A percentile compares a stretch with the other conserved stretches of the same genome.
Conservation (phyloP, 352 stramenopile genomes). For the Halophytophthora polymorphica region DNA sequence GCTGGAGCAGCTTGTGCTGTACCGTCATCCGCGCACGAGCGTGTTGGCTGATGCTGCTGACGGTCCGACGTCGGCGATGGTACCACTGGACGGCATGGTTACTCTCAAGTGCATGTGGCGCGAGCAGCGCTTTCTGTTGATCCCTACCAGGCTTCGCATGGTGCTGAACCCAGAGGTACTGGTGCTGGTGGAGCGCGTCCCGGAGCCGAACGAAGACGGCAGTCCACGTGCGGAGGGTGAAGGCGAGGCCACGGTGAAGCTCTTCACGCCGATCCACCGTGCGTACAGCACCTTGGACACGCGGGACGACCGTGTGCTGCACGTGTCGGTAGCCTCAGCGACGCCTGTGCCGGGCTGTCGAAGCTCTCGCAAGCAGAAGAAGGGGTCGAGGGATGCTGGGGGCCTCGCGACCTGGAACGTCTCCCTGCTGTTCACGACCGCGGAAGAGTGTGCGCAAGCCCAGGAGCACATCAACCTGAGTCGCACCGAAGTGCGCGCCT, state of each 20-base stretch:
- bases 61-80: constrained; percentile 17
- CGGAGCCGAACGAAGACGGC: constrained; percentile 23
- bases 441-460: constrained; percentile 60
- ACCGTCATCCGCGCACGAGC: constrained; percentile 57
- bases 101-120: constrained; percentile 67
- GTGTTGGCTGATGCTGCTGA: constrained; percentile 32
- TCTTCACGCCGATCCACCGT: constrained; percentile 72
- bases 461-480: constrained; percentile 73
- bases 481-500: constrained; percentile 70
- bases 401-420: constrained; percentile 49
- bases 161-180: constrained; percentile 76
- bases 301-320: constrained; percentile 71
- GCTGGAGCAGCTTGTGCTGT: constrained; percentile 51
- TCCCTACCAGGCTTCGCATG: constrained; percentile 57
- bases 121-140: constrained; percentile 73
- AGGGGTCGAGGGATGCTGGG: constrained; percentile 21
- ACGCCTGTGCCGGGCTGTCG: constrained; percentile 56
- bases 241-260: constrained; percentile 43
- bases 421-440: constrained; percentile 56
- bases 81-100: constrained; percentile 63
- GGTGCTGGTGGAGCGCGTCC: constrained; percentile 52
- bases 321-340: constrained; percentile 61
- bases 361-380: constrained; percentile 41
- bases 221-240: constrained; percentile 15
- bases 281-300: constrained; percentile 63